A percentile compares a stretch with the other conserved stretches of the same genome.
These are phyloP conservation scores for Sarocladiaceae sp. DNA, from an alignment of 2,329 filamentous ascomycete genomes.

Conservation along the genomic window DNA sequence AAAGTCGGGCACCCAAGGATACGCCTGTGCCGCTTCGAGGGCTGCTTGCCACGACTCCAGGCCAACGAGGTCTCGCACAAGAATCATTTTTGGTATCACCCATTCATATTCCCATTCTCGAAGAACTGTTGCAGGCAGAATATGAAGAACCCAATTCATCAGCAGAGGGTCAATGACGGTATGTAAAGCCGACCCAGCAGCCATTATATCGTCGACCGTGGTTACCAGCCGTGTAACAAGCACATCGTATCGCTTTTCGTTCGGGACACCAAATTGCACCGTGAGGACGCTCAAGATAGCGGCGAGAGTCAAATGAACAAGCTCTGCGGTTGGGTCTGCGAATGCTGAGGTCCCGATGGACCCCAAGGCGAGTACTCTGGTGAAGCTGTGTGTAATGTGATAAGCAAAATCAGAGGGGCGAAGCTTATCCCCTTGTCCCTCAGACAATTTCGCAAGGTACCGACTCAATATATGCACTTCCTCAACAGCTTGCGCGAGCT, in stretches of 20 bases:
- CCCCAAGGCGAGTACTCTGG: slow-evolving; percentile 16
- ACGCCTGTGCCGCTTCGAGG: slow-evolving; percentile 8
- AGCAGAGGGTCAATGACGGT: neutral
- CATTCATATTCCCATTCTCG: neutral
- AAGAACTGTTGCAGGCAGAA: neutral
- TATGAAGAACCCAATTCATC: slow-evolving; percentile 7
- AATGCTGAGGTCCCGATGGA: slow-evolving; percentile 10
- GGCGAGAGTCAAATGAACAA: slow-evolving; percentile 21
- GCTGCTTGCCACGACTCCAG: slow-evolving; percentile 2
- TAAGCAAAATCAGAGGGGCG: neutral
- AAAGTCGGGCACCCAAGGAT: slow-evolving; percentile 20
- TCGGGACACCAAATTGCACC: slow-evolving; percentile 8
- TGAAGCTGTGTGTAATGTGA: neutral
- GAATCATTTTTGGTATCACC: neutral
- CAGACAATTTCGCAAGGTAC: neutral
- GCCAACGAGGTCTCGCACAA: neutral
- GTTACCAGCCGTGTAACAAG: slow-evolving; percentile 5
- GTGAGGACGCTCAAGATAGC: slow-evolving; percentile 22
- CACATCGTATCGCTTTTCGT: slow-evolving; percentile 12
- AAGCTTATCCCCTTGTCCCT: neutral
- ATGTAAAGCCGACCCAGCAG: neutral
- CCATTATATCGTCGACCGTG: slow-evolving; percentile 12
- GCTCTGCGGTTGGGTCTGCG: slow-evolving; percentile 13
- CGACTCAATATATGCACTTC: neutral
- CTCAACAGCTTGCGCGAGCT: neutral